A percentile compares a stretch with the other conserved stretches of the same genome.
Conservation (phyloP, 257 asterid genomes). For the Solanum chiquidenum region DNA sequence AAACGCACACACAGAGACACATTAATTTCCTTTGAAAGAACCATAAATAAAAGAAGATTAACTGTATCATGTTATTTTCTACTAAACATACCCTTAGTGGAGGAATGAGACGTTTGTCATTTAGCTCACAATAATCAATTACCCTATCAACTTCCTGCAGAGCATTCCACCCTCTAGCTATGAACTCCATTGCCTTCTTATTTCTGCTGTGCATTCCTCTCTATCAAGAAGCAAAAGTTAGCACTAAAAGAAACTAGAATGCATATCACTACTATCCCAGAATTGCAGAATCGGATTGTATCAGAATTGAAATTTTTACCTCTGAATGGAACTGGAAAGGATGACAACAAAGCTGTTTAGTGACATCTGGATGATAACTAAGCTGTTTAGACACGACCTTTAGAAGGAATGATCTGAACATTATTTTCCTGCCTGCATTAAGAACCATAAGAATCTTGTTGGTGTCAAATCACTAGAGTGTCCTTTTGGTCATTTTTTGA, state of each 20-base stretch:
- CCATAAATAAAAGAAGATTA: background rate
- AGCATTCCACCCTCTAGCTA: constrained; percentile 87
- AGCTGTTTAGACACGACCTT: constrained; percentile 14
- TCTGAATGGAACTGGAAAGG: constrained; percentile 24
- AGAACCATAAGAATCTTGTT: background rate
- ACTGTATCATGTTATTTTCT: background rate
- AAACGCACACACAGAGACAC: background rate
- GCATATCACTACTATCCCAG: background rate
- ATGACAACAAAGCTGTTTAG: background rate
- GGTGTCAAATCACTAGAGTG: background rate
- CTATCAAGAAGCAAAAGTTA: constrained; percentile 12
- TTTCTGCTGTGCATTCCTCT: constrained; percentile 82
- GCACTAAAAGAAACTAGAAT: background rate
- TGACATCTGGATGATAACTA: background rate
- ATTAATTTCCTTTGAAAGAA: background rate
- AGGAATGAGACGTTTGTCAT: constrained; percentile 81
- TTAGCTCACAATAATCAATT: constrained; percentile 68
- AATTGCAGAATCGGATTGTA: background rate
- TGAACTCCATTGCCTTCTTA: constrained; percentile 75
- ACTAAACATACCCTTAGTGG: constrained; percentile 44
- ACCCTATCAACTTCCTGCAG: constrained; percentile 90
- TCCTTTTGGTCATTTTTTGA: background rate
- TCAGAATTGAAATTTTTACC: constrained; percentile 18
- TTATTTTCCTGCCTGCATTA: constrained; percentile 2
- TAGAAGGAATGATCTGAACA: constrained; percentile 36